Evolutionary conservation across 2,329 filamentous ascomycete species (phyloP).

Genomic region (Penicillium decumbens): DNA sequence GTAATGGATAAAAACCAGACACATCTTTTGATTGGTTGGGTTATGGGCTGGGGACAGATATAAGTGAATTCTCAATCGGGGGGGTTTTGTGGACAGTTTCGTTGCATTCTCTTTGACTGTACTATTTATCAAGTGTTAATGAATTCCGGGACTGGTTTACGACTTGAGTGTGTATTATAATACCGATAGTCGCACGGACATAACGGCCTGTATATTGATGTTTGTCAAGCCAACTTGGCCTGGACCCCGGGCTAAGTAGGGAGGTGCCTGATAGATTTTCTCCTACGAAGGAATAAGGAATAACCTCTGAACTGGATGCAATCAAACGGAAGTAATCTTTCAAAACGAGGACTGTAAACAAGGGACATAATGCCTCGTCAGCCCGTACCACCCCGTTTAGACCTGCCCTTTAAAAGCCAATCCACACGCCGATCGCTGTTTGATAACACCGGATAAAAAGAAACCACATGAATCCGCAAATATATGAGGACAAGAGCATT

Average conservation of each 20-base stretch:
- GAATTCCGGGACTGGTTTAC: neutral
- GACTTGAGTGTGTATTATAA: neutral
- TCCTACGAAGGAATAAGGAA: neutral
- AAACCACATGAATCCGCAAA: conserved; percentile 13
- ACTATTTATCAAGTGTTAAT: conserved; percentile 6
- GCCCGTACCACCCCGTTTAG: conserved; percentile 14
- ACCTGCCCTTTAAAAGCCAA: conserved; percentile 22
- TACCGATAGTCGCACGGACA: neutral
- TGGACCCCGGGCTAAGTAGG: no score
- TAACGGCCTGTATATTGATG: neutral
- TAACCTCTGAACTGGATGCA: neutral
- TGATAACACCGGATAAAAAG: conserved; percentile 12
- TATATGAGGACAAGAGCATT: conserved; percentile 7
- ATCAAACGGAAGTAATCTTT: conserved; percentile 11
- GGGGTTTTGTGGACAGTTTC: neutral
- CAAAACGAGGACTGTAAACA: conserved; percentile 6
- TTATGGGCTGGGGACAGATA: neutral
- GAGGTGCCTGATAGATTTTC: neutral
- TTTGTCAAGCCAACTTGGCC: no score
- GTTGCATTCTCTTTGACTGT: conserved; percentile 2
- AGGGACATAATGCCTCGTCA: conserved; percentile 10
- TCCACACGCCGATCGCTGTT: conserved; percentile 25
- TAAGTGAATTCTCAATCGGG: neutral
- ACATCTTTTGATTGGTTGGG: conserved; percentile 1
- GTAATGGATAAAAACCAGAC: neutral